Percentiles rank a stretch among this genome's conserved stretches.
Evolutionary conservation across 495 filamentous ascomycete species (phyloP).

Genomic region (Podospora sp.): DNA sequence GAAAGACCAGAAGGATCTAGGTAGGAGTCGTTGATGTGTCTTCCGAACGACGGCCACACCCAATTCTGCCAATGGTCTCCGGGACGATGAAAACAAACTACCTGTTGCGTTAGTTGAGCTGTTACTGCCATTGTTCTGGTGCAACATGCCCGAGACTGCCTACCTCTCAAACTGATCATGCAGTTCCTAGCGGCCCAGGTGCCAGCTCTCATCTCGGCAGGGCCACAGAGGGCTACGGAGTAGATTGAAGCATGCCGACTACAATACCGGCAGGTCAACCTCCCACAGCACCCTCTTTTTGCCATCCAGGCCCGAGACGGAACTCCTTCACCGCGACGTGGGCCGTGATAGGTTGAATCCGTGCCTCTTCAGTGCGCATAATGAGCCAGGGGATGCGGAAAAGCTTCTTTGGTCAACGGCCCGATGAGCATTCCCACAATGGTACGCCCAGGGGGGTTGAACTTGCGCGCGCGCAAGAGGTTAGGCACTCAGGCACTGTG

Average conservation of each 20-base stretch:
- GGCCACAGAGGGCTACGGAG: background rate
- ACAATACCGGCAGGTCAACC: background rate
- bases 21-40: background rate
- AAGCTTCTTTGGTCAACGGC: background rate
- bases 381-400: background rate
- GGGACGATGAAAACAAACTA: background rate
- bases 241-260: background rate
- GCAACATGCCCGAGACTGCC: background rate
- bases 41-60: background rate
- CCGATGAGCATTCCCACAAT: background rate
- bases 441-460: background rate
- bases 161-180: background rate
- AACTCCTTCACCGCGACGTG: background rate
- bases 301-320: background rate
- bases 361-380: background rate
- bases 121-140: background rate
- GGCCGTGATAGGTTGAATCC: background rate
- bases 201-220: background rate
- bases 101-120: background rate
- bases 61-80: background rate
- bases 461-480: background rate
- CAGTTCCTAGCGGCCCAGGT: background rate
- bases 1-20: background rate
- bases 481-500: background rate
- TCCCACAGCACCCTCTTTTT: background rate